phyloP scores from a whole-genome alignment of 2,329 filamentous ascomycete species.

The Pleurostoma richardsiae region DNA sequence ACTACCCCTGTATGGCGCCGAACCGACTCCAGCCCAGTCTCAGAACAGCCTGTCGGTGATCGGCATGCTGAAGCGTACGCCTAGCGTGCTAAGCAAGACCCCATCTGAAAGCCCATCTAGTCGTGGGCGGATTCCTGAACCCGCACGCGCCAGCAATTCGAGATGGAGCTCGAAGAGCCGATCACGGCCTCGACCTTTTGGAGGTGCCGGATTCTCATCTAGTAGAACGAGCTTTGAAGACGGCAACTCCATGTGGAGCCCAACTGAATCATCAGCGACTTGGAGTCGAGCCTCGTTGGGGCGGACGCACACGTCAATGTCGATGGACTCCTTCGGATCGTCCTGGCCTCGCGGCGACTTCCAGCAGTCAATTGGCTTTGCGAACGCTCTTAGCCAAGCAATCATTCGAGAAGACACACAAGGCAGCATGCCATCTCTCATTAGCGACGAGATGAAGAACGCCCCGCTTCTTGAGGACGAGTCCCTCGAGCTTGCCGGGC shows the following conservation, averaged over 20 bases:
- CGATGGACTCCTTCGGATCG: slow-evolving; percentile 83
- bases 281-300: slow-evolving; percentile 94
- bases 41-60: slow-evolving; percentile 68
- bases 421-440: slow-evolving; percentile 39
- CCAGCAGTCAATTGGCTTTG: slow-evolving; percentile 95
- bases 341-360: slow-evolving; percentile 74
- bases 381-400: slow-evolving; percentile 91
- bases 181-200: slow-evolving; percentile 71
- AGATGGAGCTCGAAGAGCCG: slow-evolving; percentile 84
- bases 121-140: slow-evolving; percentile 66
- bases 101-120: slow-evolving; percentile 74
- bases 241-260: slow-evolving; percentile 84
- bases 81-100: slow-evolving; percentile 88
- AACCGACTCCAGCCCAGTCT: slow-evolving; percentile 37
- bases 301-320: slow-evolving; percentile 86
- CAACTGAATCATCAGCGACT: slow-evolving; percentile 76
- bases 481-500: slow-evolving; percentile 81
- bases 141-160: slow-evolving; percentile 45
- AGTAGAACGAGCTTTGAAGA: slow-evolving; percentile 95
- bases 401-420: slow-evolving; percentile 83
- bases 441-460: slow-evolving; percentile 55
- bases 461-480: slow-evolving; percentile 83
- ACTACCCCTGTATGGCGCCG: slow-evolving; percentile 78
- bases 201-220: slow-evolving; percentile 76
- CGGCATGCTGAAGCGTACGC: slow-evolving; percentile 74